Evolutionary conservation across 495 filamentous ascomycete species (phyloP).

Genomic region (Hypoxylon intermedium): DNA sequence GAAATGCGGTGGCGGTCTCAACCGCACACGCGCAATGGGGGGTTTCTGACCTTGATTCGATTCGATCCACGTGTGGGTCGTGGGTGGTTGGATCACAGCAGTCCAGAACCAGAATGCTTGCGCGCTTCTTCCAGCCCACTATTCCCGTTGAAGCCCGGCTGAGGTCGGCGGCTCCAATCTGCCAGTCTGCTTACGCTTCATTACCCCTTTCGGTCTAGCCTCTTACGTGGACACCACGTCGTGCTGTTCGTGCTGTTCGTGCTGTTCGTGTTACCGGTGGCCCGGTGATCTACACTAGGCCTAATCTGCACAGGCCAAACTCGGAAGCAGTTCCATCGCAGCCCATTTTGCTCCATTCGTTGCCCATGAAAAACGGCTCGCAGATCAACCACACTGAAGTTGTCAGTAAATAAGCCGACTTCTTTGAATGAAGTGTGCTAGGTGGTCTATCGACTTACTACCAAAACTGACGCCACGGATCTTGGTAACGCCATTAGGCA

Average conservation of each 20-base stretch:
- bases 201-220: slow-evolving; percentile 17
- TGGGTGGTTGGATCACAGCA: slow-evolving; percentile 21
- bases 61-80: slow-evolving; percentile 31
- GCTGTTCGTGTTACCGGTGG: slow-evolving; percentile 17
- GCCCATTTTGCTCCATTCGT: slow-evolving; percentile 59
- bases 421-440: background rate
- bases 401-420: background rate
- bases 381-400: slow-evolving; percentile 50
- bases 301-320: no score
- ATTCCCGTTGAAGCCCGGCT: no score
- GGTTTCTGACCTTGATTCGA: slow-evolving; percentile 15
- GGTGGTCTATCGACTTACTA: slow-evolving; percentile 6
- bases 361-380: slow-evolving; percentile 61
- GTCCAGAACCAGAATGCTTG: slow-evolving; percentile 15
- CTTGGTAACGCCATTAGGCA: slow-evolving; percentile 34
- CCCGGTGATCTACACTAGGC: slow-evolving; percentile 25
- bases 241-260: no score
- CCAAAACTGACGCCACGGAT: slow-evolving; percentile 42
- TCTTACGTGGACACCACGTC: slow-evolving; percentile 36
- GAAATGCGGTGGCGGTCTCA: slow-evolving; percentile 30
- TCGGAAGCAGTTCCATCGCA: slow-evolving; percentile 57
- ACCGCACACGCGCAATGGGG: slow-evolving; percentile 5
- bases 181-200: slow-evolving; percentile 17
- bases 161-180: background rate
- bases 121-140: no score